Evolutionary conservation across 2,329 filamentous ascomycete species (phyloP).

Genomic region (Colletotrichum neosansevieriae): DNA sequence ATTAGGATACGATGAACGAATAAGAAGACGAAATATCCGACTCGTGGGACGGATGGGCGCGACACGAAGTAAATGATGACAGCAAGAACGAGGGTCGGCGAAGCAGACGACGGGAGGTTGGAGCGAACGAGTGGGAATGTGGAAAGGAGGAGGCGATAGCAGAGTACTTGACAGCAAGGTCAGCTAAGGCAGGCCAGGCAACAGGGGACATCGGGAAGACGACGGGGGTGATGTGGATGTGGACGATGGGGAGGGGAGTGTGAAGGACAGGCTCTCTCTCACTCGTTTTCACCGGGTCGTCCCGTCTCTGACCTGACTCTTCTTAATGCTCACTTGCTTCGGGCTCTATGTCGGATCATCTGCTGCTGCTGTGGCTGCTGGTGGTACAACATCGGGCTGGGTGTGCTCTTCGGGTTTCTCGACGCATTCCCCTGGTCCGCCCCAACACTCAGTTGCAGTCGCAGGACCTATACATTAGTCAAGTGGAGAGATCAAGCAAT

Average conservation of each 20-base stretch:
- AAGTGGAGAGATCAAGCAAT: conserved; percentile 36
- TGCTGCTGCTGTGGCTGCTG: neutral
- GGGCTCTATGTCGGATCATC: neutral
- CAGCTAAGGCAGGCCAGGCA: conserved; percentile 15
- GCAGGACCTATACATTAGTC: conserved; percentile 29
- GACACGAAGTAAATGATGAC: conserved; percentile 37
- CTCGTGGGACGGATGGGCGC: conserved; percentile 32
- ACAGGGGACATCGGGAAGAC: conserved; percentile 15
- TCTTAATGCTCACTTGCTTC: neutral
- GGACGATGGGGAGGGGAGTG: neutral
- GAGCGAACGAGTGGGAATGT: conserved; percentile 38
- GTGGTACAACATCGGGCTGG: neutral
- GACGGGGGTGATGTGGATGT: neutral
- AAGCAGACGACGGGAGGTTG: conserved; percentile 39
- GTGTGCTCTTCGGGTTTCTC: conserved; percentile 15
- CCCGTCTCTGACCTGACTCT: neutral
- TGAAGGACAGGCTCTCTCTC: neutral
- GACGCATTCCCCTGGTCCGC: conserved; percentile 21
- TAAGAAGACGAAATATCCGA: conserved; percentile 28
- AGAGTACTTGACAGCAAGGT: too few relatives aligned
- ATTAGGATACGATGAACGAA: conserved; percentile 37
- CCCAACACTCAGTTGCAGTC: conserved; percentile 11
- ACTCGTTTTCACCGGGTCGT: neutral
- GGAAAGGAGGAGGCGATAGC: conserved; percentile 39
- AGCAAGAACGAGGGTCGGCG: conserved; percentile 36